These are phyloP conservation scores for Rhodotorula sp. DNA, from an alignment of 1,284 basidiomycete species.

Conservation along the genomic window DNA sequence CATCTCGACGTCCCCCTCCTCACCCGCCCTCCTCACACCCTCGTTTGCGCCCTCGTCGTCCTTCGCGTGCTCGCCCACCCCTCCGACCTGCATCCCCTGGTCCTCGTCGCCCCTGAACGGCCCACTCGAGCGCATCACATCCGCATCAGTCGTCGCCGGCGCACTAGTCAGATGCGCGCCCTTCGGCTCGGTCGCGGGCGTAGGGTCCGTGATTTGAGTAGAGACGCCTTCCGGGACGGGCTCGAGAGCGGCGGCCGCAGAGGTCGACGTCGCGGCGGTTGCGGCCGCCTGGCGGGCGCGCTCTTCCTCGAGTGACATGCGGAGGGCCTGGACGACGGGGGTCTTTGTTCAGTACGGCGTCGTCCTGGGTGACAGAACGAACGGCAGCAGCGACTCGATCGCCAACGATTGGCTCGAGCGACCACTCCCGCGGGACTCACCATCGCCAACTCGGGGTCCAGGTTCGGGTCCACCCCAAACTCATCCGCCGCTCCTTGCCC, in stretches of 20 bases:
- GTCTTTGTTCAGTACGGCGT: too few relatives aligned
- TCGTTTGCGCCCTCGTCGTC: constrained; percentile 48
- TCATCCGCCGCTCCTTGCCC: constrained; percentile 60
- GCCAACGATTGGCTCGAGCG: background rate
- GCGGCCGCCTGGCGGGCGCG: constrained; percentile 78
- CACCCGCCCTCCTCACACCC: constrained; percentile 45
- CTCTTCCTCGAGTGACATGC: constrained; percentile 97
- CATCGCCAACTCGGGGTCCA: constrained; percentile 97
- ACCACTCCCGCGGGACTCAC: constrained; percentile 54
- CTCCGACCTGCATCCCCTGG: constrained; percentile 42
- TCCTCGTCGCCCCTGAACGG: constrained; percentile 36
- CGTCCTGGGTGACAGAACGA: background rate
- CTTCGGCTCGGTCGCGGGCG: constrained; percentile 39
- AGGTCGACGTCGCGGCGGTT: constrained; percentile 46
- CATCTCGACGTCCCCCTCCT: constrained; percentile 34
- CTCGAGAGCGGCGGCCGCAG: constrained; percentile 49
- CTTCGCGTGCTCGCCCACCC: constrained; percentile 45
- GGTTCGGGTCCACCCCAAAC: constrained; percentile 87
- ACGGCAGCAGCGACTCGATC: background rate
- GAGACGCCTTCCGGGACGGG: constrained; percentile 32
- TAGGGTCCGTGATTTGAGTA: constrained; percentile 37
- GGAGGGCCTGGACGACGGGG: constrained; percentile 72
- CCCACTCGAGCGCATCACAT: constrained; percentile 26
- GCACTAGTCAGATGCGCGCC: constrained; percentile 45
- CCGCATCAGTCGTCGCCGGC: constrained; percentile 1